A percentile compares a stretch with the other conserved stretches of the same genome.
Conservation (phyloP, 805 yeast species). For the Spathaspora gorwiae region DNA sequence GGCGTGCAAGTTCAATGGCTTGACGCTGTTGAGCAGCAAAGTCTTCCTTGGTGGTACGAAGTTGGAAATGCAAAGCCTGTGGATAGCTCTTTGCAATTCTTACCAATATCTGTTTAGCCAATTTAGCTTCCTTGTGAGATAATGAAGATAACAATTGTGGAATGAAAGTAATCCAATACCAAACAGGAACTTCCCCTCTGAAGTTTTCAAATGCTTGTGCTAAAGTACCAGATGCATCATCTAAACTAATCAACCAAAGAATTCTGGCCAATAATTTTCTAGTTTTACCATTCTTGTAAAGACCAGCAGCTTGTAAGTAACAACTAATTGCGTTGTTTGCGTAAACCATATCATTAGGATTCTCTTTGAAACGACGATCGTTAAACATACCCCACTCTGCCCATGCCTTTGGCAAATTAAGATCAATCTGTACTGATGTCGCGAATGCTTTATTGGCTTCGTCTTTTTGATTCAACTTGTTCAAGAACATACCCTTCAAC, state of each 20-base stretch:
- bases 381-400: constrained; percentile 99
- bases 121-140: constrained; percentile 84
- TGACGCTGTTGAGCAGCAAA: constrained; percentile 83
- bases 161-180: constrained; percentile 98
- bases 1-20: constrained; percentile 36
- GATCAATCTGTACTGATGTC: constrained; percentile 93
- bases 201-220: constrained; percentile 87
- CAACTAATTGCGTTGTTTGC: constrained; percentile 95
- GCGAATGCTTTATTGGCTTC: constrained; percentile 98
- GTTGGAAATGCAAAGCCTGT: constrained; percentile 93
- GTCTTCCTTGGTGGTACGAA: constrained; percentile 93
- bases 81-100: constrained; percentile 96
- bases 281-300: constrained; percentile 89
- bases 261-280: constrained; percentile 84
- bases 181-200: constrained; percentile 94
- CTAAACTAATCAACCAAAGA: constrained; percentile 88
- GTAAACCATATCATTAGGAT: constrained; percentile 70
- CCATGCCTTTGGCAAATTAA: constrained; percentile 96
- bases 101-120: constrained; percentile 83
- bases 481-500: constrained; percentile 94
- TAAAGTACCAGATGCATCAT: constrained; percentile 75
- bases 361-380: constrained; percentile 80
- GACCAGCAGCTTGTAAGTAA: constrained; percentile 94
- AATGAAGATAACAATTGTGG: constrained; percentile 89
- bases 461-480: constrained; percentile 82